Evolutionary conservation across 768 basidiomycete genomes (phyloP).

Genomic region (Lyophyllum shimeji): DNA sequence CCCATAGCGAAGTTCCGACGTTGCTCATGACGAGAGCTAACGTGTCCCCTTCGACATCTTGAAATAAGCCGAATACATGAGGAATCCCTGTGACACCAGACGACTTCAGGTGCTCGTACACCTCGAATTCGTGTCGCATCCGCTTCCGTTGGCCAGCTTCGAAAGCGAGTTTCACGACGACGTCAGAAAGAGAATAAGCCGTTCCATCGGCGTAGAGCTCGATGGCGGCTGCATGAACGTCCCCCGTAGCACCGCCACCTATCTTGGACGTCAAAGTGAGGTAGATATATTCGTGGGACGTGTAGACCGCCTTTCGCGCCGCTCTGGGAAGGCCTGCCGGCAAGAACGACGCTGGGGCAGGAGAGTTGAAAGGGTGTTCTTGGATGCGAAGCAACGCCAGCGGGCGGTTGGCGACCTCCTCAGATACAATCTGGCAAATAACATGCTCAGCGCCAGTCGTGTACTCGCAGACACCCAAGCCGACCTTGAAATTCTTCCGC

Average conservation of each 20-base stretch:
- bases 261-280: slow-evolving; percentile 12
- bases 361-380: slow-evolving; percentile 11
- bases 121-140: slow-evolving; percentile 12
- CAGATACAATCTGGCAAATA: slow-evolving; percentile 6
- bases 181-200: background rate
- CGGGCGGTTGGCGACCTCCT: background rate
- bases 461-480: background rate
- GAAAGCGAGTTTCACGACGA: slow-evolving; percentile 18
- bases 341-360: slow-evolving; percentile 10
- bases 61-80: no score
- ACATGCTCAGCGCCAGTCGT: background rate
- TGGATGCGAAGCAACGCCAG: slow-evolving; percentile 9
- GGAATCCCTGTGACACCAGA: no score
- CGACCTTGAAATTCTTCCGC: slow-evolving; percentile 4
- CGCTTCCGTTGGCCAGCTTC: slow-evolving; percentile 3
- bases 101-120: no score
- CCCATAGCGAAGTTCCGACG: background rate
- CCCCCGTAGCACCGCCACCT: slow-evolving; percentile 11
- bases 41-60: no score
- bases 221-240: slow-evolving; percentile 7
- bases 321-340: slow-evolving; percentile 2
- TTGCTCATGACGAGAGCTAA: background rate
- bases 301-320: slow-evolving; percentile 2
- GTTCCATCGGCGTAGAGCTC: background rate
- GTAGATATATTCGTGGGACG: slow-evolving; percentile 6